A percentile compares a stretch with the other conserved stretches of the same genome.
phyloP scores from a whole-genome alignment of 768 basidiomycete species.

The Tylopilus plumbeoviolaceoides region DNA sequence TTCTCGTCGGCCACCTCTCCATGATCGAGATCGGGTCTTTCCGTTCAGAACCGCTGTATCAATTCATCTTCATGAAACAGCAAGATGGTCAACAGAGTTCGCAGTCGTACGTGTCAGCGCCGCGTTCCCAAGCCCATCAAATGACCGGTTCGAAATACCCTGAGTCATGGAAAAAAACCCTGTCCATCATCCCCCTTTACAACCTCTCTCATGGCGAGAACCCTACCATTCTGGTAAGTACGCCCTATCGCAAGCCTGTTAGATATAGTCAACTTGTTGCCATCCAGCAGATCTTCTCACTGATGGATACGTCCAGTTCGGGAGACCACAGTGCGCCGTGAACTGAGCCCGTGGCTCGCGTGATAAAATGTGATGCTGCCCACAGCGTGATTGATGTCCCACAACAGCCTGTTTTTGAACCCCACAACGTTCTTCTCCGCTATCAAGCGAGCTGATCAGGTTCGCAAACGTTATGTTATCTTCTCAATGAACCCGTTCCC shows the following conservation, averaged over 20 bases:
- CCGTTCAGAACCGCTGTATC: neutral
- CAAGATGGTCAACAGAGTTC: constrained; percentile 12
- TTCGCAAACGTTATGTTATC: constrained; percentile 2
- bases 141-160: neutral
- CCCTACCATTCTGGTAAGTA: neutral
- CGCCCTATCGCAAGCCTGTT: neutral
- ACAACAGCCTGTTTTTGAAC: constrained; percentile 15
- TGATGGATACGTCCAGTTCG: neutral
- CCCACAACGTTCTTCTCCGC: constrained; percentile 24
- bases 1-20: neutral
- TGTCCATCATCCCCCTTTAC: neutral
- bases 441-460: constrained; percentile 16
- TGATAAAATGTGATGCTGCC: neutral
- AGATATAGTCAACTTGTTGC: neutral
- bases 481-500: constrained; percentile 3
- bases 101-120: constrained; percentile 4
- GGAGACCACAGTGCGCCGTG: too few species aligned
- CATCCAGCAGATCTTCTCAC: neutral
- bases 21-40: constrained; percentile 3
- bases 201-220: constrained; percentile 7
- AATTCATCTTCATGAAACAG: constrained; percentile 25
- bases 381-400: constrained; percentile 8
- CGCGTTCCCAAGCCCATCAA: constrained; percentile 3
- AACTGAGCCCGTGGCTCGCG: constrained; percentile 2
- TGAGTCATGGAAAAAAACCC: constrained; percentile 3